A percentile compares a stretch with the other conserved stretches of the same genome.
phyloP scores from a whole-genome alignment of 2,329 filamentous ascomycete genomes.

The Fusarium fracticaudum region DNA sequence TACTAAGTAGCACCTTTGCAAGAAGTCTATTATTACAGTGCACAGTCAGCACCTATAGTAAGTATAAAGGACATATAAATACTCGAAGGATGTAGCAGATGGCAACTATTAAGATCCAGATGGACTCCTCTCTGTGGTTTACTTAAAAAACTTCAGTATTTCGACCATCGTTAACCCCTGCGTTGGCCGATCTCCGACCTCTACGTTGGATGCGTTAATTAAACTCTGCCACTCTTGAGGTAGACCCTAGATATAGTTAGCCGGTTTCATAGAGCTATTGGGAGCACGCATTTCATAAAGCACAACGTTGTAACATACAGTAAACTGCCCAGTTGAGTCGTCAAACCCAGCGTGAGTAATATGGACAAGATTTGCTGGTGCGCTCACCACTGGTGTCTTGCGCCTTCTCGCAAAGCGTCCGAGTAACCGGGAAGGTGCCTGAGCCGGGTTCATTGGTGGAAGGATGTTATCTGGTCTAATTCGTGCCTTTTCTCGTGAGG shows the following conservation, averaged over 20 bases:
- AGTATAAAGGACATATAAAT: neutral
- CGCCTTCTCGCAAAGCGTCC: neutral
- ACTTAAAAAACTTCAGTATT: too few relatives aligned
- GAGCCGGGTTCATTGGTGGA: accelerated
- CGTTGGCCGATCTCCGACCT: too few relatives aligned
- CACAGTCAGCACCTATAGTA: too few relatives aligned
- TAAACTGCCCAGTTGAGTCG: accelerated
- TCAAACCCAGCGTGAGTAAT: neutral
- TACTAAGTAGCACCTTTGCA: accelerated
- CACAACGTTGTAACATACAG: neutral
- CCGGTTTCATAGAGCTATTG: accelerated
- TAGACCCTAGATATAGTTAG: neutral
- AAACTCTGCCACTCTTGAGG: neutral
- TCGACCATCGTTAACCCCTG: accelerated
- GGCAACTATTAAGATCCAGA: accelerated
- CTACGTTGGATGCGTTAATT: too few relatives aligned
- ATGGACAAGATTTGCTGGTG: accelerated
- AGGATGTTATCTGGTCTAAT: accelerated
- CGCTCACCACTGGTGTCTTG: neutral
- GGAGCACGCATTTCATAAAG: accelerated
- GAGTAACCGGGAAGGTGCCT: neutral
- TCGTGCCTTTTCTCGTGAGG: too few relatives aligned
- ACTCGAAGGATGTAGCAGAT: accelerated
- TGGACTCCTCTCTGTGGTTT: accelerated
- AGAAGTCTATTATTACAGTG: neutral